Conservation (phyloP, 78 protist species). For the Planoprotostelium fungivorum region DNA sequence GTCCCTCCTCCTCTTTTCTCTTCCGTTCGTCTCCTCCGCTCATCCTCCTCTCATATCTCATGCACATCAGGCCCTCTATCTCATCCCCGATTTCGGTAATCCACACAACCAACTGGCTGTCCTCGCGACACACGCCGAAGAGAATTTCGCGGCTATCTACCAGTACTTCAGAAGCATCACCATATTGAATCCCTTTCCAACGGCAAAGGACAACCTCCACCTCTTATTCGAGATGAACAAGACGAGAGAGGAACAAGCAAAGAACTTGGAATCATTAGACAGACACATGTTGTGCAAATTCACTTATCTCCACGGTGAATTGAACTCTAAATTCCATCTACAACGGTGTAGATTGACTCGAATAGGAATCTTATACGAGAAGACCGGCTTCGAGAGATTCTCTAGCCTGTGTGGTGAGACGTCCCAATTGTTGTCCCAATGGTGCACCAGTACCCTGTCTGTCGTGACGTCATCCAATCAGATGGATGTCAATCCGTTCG, state of each 20-base stretch:
- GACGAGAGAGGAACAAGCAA: not conserved
- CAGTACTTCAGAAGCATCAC: not conserved
- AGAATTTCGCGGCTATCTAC: not conserved
- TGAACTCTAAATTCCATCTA: too few relatives aligned
- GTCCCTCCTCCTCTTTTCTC: too few relatives aligned
- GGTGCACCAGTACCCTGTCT: too few relatives aligned
- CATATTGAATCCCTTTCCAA: not conserved
- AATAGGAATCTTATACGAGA: not conserved
- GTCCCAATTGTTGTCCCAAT: not conserved
- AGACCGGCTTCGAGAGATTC: not conserved
- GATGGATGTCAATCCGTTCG: too few relatives aligned
- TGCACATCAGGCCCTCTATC: not conserved
- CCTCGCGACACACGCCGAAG: conserved; percentile 1
- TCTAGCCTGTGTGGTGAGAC: not conserved
- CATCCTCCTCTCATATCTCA: too few relatives aligned
- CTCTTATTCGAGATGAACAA: not conserved
- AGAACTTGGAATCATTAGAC: too few relatives aligned
- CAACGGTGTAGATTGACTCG: too few relatives aligned
- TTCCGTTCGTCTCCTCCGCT: too few relatives aligned
- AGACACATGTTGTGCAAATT: too few relatives aligned
- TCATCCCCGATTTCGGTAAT: not conserved
- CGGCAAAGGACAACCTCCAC: not conserved
- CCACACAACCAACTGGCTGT: conserved; percentile 16
- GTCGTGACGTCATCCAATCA: too few relatives aligned
- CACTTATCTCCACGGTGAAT: too few relatives aligned